Percentiles rank a stretch among this genome's conserved stretches.
Conservation (phyloP, 2,329 filamentous ascomycete species). For the Aciculosporium take region DNA sequence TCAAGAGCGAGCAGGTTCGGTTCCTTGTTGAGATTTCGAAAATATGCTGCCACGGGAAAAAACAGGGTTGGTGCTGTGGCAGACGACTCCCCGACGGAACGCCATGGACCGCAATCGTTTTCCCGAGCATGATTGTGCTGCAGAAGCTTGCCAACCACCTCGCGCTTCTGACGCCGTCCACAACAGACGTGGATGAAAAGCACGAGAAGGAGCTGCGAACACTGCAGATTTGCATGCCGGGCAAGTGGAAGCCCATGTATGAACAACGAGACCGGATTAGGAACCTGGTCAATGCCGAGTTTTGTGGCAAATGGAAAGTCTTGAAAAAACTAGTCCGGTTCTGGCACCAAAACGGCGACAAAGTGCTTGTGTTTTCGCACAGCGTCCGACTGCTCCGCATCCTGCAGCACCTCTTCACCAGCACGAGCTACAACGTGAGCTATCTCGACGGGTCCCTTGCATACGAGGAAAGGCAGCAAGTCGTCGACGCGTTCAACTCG, state of each 20-base stretch:
- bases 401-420: constrained; percentile 70
- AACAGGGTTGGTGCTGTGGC: constrained; percentile 69
- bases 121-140: constrained; percentile 67
- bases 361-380: constrained; percentile 90
- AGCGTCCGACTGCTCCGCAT: constrained; percentile 76
- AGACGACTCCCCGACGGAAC: constrained; percentile 43
- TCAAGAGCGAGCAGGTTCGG: constrained; percentile 53
- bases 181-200: constrained; percentile 51
- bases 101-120: constrained; percentile 64
- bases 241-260: constrained; percentile 62
- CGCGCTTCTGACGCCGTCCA: constrained; percentile 65
- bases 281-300: constrained; percentile 73
- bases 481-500: constrained; percentile 84
- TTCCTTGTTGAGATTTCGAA: constrained; percentile 55
- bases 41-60: constrained; percentile 50
- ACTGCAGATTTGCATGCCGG: constrained; percentile 60
- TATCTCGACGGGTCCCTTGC: constrained; percentile 78
- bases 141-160: constrained; percentile 89
- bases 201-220: constrained; percentile 63
- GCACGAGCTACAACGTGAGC: constrained; percentile 79
- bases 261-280: constrained; percentile 62
- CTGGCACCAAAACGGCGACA: constrained; percentile 83
- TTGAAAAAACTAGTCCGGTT: constrained; percentile 73
- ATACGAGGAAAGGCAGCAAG: constrained; percentile 68
- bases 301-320: constrained; percentile 94